phyloP scores from a whole-genome alignment of 208 protist species.

The Entamoeba invadens region DNA sequence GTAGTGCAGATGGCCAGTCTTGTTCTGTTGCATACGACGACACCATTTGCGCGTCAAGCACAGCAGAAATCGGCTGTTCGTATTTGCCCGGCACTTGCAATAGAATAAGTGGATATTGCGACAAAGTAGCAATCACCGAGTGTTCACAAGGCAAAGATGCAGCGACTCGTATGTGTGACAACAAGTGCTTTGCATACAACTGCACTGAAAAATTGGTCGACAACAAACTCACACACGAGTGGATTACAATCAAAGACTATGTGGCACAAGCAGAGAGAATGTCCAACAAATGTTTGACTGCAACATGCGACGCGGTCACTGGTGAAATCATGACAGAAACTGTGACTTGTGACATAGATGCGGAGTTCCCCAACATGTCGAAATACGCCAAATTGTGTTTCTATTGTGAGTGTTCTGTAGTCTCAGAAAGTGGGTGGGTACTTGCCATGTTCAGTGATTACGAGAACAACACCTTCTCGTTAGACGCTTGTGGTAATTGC shows the following conservation, averaged over 20 bases:
- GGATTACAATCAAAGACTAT: not conserved
- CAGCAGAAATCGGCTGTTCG: not conserved
- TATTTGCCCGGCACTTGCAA: not conserved
- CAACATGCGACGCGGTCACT: not conserved
- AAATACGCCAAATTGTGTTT: not conserved
- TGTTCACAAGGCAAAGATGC: not conserved
- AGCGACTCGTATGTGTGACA: not conserved
- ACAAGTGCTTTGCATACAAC: not conserved
- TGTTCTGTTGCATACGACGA: not conserved
- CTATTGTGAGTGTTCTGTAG: not conserved
- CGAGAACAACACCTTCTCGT: not conserved
- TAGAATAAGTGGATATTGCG: not conserved
- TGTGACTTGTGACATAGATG: not conserved
- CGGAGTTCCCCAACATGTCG: not conserved
- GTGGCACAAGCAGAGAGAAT: not conserved
- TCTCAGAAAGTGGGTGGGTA: not conserved
- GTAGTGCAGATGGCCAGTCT: not conserved
- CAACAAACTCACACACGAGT: not conserved
- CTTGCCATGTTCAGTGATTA: not conserved
- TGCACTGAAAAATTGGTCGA: not conserved
- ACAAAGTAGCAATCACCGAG: not conserved
- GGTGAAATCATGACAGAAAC: not conserved
- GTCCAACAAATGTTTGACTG: not conserved
- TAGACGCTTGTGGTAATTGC: not conserved
- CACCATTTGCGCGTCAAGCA: not conserved